A percentile compares a stretch with the other conserved stretches of the same genome.
Conservation (phyloP, 306 rosid species). For the Astragalus membranaceus region DNA sequence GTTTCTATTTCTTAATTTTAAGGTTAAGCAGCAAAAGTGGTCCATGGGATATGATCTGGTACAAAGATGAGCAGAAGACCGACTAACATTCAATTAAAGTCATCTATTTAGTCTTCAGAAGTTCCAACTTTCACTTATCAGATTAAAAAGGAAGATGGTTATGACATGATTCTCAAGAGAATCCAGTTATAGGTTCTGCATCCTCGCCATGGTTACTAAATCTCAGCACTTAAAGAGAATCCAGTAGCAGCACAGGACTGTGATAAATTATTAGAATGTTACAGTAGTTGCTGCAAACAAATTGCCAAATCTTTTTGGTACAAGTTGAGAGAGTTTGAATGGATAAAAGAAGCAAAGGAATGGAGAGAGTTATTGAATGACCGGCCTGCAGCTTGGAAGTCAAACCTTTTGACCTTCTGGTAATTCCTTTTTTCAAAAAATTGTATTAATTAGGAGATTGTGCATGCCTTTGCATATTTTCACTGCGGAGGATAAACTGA, state of each 20-base stretch:
- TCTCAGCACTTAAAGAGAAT: not conserved
- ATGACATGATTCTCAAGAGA: slow-evolving; percentile 7
- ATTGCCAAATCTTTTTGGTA: not conserved
- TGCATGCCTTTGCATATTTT: not conserved
- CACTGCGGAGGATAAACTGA: too few relatives aligned
- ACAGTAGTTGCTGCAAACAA: not conserved
- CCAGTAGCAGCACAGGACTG: not conserved
- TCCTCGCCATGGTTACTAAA: not conserved
- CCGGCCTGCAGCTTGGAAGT: not conserved
- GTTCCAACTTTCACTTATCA: not conserved
- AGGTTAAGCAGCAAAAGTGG: slow-evolving; percentile 78
- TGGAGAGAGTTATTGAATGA: slow-evolving; percentile 1
- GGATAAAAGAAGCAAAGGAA: slow-evolving; percentile 2
- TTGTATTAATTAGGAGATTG: not conserved
- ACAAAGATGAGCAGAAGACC: slow-evolving; percentile 37
- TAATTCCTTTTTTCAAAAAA: not conserved
- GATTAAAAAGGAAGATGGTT: not conserved
- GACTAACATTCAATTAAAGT: slow-evolving; percentile 25
- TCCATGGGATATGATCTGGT: slow-evolving; percentile 76
- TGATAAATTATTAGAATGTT: not conserved
- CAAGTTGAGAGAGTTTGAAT: not conserved
- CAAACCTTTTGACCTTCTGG: not conserved
- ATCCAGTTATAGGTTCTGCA: not conserved
- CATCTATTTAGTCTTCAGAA: not conserved
- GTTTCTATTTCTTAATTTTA: not conserved